Evolutionary conservation across 148 eudicot species (phyloP).

Genomic region (Rhododendron molle): DNA sequence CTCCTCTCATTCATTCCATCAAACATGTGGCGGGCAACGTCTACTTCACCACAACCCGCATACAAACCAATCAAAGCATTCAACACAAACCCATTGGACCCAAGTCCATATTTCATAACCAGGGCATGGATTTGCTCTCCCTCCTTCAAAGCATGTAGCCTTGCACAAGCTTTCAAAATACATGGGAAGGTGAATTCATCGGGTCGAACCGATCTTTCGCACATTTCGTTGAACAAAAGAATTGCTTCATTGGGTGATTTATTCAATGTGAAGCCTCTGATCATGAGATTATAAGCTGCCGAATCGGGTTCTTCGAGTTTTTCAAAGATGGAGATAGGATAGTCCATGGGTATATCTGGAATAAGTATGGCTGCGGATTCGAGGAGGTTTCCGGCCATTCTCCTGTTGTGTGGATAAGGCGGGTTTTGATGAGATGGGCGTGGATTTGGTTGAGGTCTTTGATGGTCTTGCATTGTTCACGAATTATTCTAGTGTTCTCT

Average conservation of each 20-base stretch:
- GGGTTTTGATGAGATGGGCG: conserved; percentile 36
- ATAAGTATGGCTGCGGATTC: conserved; percentile 36
- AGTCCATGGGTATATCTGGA: conserved; percentile 24
- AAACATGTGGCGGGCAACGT: conserved; percentile 30
- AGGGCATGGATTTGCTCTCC: conserved; percentile 31
- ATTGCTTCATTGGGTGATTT: conserved; percentile 17
- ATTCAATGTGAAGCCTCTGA: conserved; percentile 27
- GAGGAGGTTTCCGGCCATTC: conserved; percentile 29
- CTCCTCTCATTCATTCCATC: conserved; percentile 26
- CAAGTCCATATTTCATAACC: conserved; percentile 23
- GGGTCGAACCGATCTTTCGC: conserved; percentile 9
- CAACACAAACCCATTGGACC: conserved; percentile 19
- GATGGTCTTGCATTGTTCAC: conserved; percentile 34
- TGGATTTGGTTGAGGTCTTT: conserved; percentile 39
- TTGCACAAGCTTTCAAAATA: conserved; percentile 30
- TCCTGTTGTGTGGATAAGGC: conserved; percentile 21
- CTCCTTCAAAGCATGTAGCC: conserved; percentile 24
- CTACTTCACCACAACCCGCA: conserved; percentile 24
- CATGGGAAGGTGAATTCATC: conserved; percentile 33
- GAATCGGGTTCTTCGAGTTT: conserved; percentile 21
- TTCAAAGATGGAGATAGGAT: conserved; percentile 32
- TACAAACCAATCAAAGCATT: conserved; percentile 35
- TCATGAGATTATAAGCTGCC: conserved; percentile 24
- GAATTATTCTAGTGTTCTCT: conserved; percentile 30
- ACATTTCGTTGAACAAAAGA: conserved; percentile 31